Evolutionary conservation across 352 stramenopile genomes (phyloP).

Genomic region (Phytopythium mirpurense): DNA sequence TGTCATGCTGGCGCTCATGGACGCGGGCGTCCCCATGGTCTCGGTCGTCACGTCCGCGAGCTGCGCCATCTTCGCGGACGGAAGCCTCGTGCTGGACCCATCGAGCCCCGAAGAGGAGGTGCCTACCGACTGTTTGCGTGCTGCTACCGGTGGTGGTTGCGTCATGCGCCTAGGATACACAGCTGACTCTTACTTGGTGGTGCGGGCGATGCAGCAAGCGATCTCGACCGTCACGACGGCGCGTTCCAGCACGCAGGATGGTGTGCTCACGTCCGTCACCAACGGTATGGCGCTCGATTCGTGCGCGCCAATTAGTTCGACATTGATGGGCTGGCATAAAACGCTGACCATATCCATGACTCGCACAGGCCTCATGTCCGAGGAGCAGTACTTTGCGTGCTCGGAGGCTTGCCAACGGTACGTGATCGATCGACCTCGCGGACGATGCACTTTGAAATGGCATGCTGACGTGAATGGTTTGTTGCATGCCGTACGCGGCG

Average conservation of each 20-base stretch:
- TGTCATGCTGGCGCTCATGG: conserved; percentile 68
- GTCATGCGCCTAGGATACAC: not conserved
- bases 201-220: conserved; percentile 28
- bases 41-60: conserved; percentile 63
- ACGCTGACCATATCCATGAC: too few relatives aligned
- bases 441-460: not conserved
- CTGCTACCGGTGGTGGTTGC: too few relatives aligned
- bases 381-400: conserved; percentile 82
- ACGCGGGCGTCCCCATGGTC: conserved; percentile 76
- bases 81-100: conserved; percentile 64
- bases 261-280: conserved; percentile 73
- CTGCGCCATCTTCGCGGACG: conserved; percentile 59
- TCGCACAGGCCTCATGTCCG: conserved; percentile 55
- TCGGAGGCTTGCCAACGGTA: conserved; percentile 76
- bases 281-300: conserved; percentile 36
- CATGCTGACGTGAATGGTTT: not conserved
- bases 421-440: not conserved
- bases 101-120: conserved; percentile 72
- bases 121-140: too few relatives aligned
- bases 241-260: conserved; percentile 53
- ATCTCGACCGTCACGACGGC: conserved; percentile 61
- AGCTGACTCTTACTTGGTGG: too few relatives aligned
- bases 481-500: too few relatives aligned
- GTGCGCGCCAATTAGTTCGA: too few relatives aligned
- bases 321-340: too few relatives aligned